Base-by-base conservation (phyloP, 2,329 filamentous ascomycete genomes). In the Fusarium robinianum region DNA sequence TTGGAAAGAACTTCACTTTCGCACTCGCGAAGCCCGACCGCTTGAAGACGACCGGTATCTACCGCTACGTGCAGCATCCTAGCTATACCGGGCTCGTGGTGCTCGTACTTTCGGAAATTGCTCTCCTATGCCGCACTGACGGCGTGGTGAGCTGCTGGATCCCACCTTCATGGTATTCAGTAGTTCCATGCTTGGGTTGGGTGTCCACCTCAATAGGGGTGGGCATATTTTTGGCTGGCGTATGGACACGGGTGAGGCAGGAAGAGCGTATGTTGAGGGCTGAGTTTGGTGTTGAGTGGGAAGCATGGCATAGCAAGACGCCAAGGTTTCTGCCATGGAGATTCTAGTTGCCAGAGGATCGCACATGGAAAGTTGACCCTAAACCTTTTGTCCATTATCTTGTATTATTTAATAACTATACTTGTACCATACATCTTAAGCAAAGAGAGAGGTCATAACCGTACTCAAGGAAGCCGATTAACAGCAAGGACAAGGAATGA, bases 1-100 rank as follows among this genome's bases (percentile, higher is more conserved):
- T 81, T 0, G 78, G 78, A 2, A 65, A 61, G 8, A 72, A 77
- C 43, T 81, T 81, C 53, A 81, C 78, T 0, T 82, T 79, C 51
- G 65, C 68, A 2, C 69, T 82, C 2, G 62, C 71, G 1, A 56
- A 65, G 37, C 79, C 79, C 1, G 67, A 74, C 43, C 52, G 60
- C 2, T 60, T 80, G 6, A 66, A 70, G 9, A 80, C 74, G 0
- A 62, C 54, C 1, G 77, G 77, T 0, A 61, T 80, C 2, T 80
- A 80, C 47, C 48, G 51, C 12, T 75, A 72, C 47, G 60, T 79
- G 3, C 76, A 79, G 53, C 76, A 80, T 53, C 76, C 77, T 2
- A 76, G 75, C 41, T 81, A 80, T 45, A 72, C 71, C 1, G 77
- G 73, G 0, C 30, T 72, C 3, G 8, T 67, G 0, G 19, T 72